These are phyloP conservation scores for Dicorynia guianensis DNA, from an alignment of 306 rosid species.

Conservation along the genomic window DNA sequence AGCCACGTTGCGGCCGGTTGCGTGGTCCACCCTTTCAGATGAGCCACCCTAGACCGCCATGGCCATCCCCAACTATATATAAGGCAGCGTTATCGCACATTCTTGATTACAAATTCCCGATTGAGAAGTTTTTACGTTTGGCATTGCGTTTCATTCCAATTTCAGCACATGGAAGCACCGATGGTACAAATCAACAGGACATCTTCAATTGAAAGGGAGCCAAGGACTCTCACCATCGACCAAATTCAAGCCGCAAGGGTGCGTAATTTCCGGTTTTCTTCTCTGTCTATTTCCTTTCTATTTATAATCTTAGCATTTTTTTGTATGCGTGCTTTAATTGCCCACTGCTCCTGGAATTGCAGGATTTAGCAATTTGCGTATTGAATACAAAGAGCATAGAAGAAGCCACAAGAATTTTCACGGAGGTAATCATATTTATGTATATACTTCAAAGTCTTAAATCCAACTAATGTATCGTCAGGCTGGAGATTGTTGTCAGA, in stretches of 20 bases:
- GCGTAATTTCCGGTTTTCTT: background rate
- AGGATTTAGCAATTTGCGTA: conserved; percentile 58
- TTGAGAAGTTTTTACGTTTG: background rate
- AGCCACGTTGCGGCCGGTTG: conserved; percentile 41
- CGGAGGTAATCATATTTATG: conserved; percentile 58
- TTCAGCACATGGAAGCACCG: conserved; percentile 35
- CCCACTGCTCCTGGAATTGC: background rate
- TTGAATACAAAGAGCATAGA: conserved; percentile 42
- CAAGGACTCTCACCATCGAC: conserved; percentile 62
- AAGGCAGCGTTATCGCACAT: too few relatives aligned
- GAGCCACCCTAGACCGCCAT: conserved; percentile 4
- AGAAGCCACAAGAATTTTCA: conserved; percentile 66
- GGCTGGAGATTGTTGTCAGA: too few relatives aligned
- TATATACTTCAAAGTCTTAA: too few relatives aligned
- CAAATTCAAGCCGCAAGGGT: conserved; percentile 79
- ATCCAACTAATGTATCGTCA: too few relatives aligned
- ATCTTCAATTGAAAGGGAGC: conserved; percentile 84
- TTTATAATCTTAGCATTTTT: too few relatives aligned
- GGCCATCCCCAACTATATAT: background rate
- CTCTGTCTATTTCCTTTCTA: background rate
- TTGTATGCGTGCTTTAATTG: too few relatives aligned
- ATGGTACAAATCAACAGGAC: conserved; percentile 55
- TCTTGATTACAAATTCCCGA: too few relatives aligned
- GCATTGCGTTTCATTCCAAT: background rate
- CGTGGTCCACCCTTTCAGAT: conserved; percentile 38